A percentile compares a stretch with the other conserved stretches of the same genome.
phyloP scores from a whole-genome alignment of 768 basidiomycete species.

The Favolaschia claudopus region DNA sequence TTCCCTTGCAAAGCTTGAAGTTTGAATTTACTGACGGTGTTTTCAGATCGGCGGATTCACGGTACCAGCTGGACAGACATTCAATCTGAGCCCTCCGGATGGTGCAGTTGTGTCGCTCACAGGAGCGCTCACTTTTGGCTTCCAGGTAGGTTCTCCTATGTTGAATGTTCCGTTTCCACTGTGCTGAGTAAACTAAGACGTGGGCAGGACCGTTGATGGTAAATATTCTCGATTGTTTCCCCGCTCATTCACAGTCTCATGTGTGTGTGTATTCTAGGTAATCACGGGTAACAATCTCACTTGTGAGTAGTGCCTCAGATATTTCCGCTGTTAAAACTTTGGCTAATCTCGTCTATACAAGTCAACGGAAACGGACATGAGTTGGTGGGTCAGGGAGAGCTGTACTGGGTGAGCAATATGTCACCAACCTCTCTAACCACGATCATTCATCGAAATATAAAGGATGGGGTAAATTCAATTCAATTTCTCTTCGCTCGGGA shows the following conservation, averaged over 20 bases:
- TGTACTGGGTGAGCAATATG: constrained; percentile 21
- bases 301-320: not conserved
- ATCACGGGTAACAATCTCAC: not conserved
- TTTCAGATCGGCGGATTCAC: constrained; percentile 17
- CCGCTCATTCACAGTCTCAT: not conserved
- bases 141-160: not conserved
- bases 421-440: not conserved
- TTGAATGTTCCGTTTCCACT: not conserved
- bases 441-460: not conserved
- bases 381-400: constrained; percentile 23
- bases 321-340: not conserved
- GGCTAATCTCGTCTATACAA: not conserved
- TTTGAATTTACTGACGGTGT: not conserved
- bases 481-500: not conserved
- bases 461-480: constrained; percentile 24
- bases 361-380: constrained; percentile 24
- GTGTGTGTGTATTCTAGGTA: not conserved
- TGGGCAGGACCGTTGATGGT: constrained; percentile 27
- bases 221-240: not conserved
- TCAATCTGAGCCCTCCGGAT: constrained; percentile 20
- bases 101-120: constrained; percentile 18
- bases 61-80: constrained; percentile 13
- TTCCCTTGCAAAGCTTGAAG: not conserved
- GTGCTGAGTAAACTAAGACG: not conserved
- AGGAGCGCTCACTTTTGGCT: constrained; percentile 16